Base-by-base conservation (phyloP, 2,329 filamentous ascomycete species). In the Lecanosticta acicola region DNA sequence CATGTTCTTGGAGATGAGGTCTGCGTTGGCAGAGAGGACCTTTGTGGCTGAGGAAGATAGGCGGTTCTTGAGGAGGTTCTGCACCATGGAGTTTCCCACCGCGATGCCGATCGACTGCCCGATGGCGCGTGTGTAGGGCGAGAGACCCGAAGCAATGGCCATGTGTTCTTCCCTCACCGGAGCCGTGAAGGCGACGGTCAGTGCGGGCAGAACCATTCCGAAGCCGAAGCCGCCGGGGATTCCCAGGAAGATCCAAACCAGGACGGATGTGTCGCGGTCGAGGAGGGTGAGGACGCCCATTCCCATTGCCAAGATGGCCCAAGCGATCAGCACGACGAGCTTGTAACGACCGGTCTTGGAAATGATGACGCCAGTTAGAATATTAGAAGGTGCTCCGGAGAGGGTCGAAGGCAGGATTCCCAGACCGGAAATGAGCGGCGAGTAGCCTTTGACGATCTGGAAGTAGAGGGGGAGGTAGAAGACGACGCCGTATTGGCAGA, bases 101-200 rank as follows among this genome's bases (percentile, higher is more conserved):
- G 34, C 36, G 11, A 46, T 33, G 18, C 41, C 47, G 16, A 45
- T 34, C 9, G 46, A 32, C 35, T 45, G 42, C 2, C 39, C 49
- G 4, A 52, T 14, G 4, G 49, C 29, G 13, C 46, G 43, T 13
- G 38, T 20, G 40, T 43, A 52, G 3, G 35, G 32, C 19, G 29
- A 32, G n/a, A 52, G 29, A 14, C 41, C 43, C 4, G 43, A 37
- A 4, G 46, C 44, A 21, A 46, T 41, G 14, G 46, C 46, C n/a
- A 36, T 32, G 16, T 52, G 39, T 19, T 49, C 37, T 13, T 26
- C n/a, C 17, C 71, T 67, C 1, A 76, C 72, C 0, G 79, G 71
- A 7, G 83, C 83, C 63, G 87, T 83, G 14, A 84, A 74, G 1
- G 78, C 75, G 21, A 84, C 76, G 0, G 71, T 73, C 66, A 83